Percentiles rank a stretch among this genome's conserved stretches.
These are phyloP conservation scores for Acanthamoeba lenticulata DNA, from an alignment of 208 protist genomes.

Conservation along the genomic window DNA sequence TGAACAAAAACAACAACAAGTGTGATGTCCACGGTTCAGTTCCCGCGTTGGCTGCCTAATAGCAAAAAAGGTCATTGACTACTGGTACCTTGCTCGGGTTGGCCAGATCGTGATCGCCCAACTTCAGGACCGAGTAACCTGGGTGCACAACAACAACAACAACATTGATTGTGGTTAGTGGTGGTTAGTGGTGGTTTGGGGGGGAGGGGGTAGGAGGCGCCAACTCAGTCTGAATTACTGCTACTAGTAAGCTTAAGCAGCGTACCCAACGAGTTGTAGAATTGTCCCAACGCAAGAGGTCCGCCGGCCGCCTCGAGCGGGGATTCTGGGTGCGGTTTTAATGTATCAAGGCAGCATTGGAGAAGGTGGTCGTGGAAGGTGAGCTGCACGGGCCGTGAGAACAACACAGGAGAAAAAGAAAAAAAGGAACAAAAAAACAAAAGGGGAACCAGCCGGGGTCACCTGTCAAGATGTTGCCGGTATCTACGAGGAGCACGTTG, in stretches of 20 bases:
- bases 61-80: no score
- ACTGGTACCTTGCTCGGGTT: not conserved
- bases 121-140: not conserved
- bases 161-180: no score
- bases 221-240: not conserved
- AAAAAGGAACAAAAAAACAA: not conserved
- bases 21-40: not conserved
- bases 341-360: not conserved
- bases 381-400: not conserved
- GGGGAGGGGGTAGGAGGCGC: not conserved
- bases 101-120: conserved; percentile 9
- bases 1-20: not conserved
- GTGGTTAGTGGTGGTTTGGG: no score
- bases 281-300: not conserved
- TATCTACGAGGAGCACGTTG: conserved; percentile 32
- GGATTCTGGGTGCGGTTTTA: not conserved
- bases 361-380: not conserved
- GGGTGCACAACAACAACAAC: not conserved
- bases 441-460: not conserved
- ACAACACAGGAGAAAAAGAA: not conserved
- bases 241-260: not conserved
- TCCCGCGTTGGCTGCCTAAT: no score
- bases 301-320: not conserved
- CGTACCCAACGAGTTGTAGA: not conserved
- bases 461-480: conserved; percentile 6